These are phyloP conservation scores for Dalbergia oliveri DNA, from an alignment of 306 rosid genomes.

Conservation along the genomic window DNA sequence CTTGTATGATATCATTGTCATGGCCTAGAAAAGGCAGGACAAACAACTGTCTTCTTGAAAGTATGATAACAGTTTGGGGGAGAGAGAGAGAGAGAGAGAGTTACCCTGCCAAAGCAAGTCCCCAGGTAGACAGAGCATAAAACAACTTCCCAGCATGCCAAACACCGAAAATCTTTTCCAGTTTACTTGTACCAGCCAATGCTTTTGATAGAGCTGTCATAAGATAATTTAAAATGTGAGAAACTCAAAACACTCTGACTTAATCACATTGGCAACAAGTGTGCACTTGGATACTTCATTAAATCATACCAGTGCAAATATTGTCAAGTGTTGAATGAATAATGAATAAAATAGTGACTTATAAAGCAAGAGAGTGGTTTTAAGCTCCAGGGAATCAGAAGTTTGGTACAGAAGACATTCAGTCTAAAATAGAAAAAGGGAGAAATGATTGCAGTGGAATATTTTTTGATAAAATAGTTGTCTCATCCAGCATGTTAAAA, in stretches of 20 bases:
- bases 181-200: constrained; percentile 67
- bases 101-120: constrained; percentile 93
- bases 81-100: constrained; percentile 40
- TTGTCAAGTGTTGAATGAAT: constrained; percentile 6
- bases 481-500: constrained; percentile 33
- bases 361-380: constrained; percentile 24
- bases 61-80: constrained; percentile 16
- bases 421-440: constrained; percentile 19
- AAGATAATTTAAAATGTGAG: constrained; percentile 34
- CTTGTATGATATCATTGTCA: background rate
- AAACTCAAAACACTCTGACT: constrained; percentile 23
- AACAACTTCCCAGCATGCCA: constrained; percentile 91
- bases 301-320: constrained; percentile 30
- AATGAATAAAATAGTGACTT: constrained; percentile 14
- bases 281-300: constrained; percentile 6
- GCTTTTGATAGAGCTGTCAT: constrained; percentile 79
- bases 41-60: background rate
- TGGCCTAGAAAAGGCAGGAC: constrained; percentile 1
- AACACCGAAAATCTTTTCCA: constrained; percentile 69
- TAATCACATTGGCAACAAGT: constrained; percentile 21
- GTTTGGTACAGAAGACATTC: constrained; percentile 22
- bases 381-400: background rate
- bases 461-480: constrained; percentile 10
- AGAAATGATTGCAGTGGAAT: background rate
- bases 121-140: constrained; percentile 90